Base-by-base conservation (phyloP, 2,329 filamentous ascomycete species). In the Scopulariopsis brevicaulis region DNA sequence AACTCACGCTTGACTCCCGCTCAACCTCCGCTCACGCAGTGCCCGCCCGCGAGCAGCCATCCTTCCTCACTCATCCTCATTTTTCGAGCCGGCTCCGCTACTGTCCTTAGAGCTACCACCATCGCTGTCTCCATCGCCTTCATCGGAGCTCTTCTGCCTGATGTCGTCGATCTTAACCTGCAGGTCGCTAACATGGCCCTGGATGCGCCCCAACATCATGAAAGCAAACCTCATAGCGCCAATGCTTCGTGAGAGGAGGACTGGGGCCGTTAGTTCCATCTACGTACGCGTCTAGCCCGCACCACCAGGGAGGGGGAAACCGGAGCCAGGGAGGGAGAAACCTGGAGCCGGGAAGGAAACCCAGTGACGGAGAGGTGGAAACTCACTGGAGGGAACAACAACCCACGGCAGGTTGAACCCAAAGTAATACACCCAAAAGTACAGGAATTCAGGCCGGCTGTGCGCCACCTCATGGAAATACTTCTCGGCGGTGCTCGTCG, bases 361-460 rank as follows among this genome's bases (percentile, higher is more conserved):
- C 28, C 8, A 32, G 28, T 4, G 28, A 4, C 28, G 28, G 28
- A 32, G 8, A 24, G 34, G 32, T 15, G 53, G 20, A 34, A 2
- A 76, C 80, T 71, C 64, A 84, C 81, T 65, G 2, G 72, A 63
- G 6, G 83, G 83, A 25, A 85, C 74, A 1, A 83, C 63, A 1
- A 74, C 77, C 83, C 83, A 86, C 0, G 82, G 80, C 18, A 76
- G 65, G 64, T 86, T 86, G 66, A 84, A 78, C 2, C 77, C 78
- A 5, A 81, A 71, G 60, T 83, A 86, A 63, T 86, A 86, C 20
- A 81, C 71, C 82, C 82, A 86, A 63, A 80, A 84, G 63, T 86
- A 86, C 34, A 80, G 65, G 24, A 73, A 69, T 68, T 86, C 83
- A 1, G 83, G 83, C 25, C 83, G 75, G 62, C 78, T 82, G 64